phyloP scores from a whole-genome alignment of 176 grass and related monocot species.

The Bonia amplexicaulis region DNA sequence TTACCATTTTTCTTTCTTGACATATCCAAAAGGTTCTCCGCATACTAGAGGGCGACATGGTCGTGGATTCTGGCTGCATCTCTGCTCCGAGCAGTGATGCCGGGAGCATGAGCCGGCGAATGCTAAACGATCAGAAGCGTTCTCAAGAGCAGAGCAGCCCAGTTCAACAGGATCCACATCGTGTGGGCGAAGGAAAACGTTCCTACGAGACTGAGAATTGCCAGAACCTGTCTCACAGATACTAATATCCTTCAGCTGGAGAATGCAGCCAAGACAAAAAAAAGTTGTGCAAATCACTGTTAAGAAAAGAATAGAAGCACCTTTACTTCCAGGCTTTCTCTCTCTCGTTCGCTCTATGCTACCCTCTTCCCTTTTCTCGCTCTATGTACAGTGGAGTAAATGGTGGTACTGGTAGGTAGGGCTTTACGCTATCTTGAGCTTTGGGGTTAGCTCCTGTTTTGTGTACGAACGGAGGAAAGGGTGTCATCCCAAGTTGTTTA shows the following conservation, averaged over 20 bases:
- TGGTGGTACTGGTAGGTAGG: background rate
- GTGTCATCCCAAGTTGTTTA: background rate
- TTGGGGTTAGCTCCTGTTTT: background rate
- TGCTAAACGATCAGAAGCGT: conserved; percentile 21
- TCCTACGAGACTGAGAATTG: conserved; percentile 36
- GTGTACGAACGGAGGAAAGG: background rate
- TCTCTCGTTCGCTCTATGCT: background rate
- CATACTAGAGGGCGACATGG: conserved; percentile 77
- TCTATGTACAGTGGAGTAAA: background rate
- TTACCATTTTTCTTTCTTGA: background rate
- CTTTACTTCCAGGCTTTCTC: no score
- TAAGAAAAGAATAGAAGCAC: no score
- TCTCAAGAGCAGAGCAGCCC: conserved; percentile 36
- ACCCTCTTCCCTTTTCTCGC: background rate
- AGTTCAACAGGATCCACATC: conserved; percentile 13
- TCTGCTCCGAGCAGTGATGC: conserved; percentile 50
- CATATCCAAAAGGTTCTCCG: conserved; percentile 53
- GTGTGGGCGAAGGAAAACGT: conserved; percentile 9
- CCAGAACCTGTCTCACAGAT: conserved; percentile 41
- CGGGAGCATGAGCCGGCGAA: conserved; percentile 63
- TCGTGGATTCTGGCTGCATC: conserved; percentile 52
- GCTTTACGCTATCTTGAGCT: background rate
- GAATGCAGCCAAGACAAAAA: background rate
- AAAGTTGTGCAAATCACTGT: no score
- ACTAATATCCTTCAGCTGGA: conserved; percentile 9